These are phyloP conservation scores for Fusarium sambucinum DNA, from an alignment of 2,329 filamentous ascomycete species.

Conservation along the genomic window DNA sequence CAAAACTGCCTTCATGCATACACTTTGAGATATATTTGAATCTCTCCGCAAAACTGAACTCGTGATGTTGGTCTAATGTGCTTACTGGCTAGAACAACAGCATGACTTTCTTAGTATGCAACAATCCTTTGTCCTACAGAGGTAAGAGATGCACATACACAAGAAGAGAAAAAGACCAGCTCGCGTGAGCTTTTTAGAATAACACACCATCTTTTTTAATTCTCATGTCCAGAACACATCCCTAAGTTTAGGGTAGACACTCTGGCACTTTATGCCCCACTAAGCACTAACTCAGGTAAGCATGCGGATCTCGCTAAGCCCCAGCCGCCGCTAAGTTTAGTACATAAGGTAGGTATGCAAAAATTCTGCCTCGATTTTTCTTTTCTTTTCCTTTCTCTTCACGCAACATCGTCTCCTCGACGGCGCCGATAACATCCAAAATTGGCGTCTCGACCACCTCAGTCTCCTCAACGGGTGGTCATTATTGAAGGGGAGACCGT, in stretches of 20 bases:
- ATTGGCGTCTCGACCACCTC: constrained; percentile 42
- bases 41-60: neutral
- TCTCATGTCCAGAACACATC: neutral
- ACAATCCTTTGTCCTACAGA: neutral
- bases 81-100: neutral
- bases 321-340: constrained; percentile 24
- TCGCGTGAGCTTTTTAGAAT: constrained; percentile 27
- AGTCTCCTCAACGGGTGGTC: constrained; percentile 44
- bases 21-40: no score
- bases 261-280: neutral
- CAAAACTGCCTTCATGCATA: neutral
- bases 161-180: neutral
- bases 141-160: neutral
- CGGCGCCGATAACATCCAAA: constrained; percentile 42
- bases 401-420: constrained; percentile 52
- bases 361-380: constrained; percentile 11
- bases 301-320: constrained; percentile 22
- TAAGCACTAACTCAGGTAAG: neutral
- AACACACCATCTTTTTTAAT: neutral
- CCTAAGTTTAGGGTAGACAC: neutral
- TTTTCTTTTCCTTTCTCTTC: constrained; percentile 39
- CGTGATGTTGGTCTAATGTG: neutral
- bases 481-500: constrained; percentile 40
- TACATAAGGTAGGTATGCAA: constrained; percentile 19
- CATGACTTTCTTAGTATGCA: neutral